Evolutionary conservation across 352 stramenopile genomes (phyloP).

Genomic region (Phytophthora macrochlamydospora): DNA sequence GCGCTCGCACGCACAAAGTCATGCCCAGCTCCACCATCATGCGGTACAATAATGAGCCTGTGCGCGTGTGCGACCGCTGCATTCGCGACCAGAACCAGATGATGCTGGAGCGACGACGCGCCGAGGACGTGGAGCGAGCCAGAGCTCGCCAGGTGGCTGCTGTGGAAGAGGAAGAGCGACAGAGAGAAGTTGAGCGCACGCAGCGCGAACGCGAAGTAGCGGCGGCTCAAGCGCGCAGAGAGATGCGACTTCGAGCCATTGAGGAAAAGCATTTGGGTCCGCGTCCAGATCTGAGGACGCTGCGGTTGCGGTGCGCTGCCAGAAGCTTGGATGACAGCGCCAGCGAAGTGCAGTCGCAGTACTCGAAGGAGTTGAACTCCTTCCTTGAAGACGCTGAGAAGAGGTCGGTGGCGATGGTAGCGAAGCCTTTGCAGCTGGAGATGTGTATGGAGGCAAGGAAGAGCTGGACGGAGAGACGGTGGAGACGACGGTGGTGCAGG

Average conservation of each 20-base stretch:
- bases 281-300: constrained; percentile 46
- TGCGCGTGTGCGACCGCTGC: constrained; percentile 83
- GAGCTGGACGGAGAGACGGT: constrained; percentile 16
- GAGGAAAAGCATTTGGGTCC: constrained; percentile 67
- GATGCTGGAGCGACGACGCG: constrained; percentile 68
- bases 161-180: constrained; percentile 70
- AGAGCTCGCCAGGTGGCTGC: constrained; percentile 72
- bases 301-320: constrained; percentile 36
- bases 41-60: constrained; percentile 79
- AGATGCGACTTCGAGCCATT: constrained; percentile 48
- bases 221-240: constrained; percentile 49
- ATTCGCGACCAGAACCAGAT: constrained; percentile 79
- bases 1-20: constrained; percentile 77
- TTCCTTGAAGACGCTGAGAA: constrained; percentile 71
- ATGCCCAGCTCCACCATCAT: constrained; percentile 67
- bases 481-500: constrained; percentile 55
- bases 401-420: constrained; percentile 50
- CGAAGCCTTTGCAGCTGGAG: constrained; percentile 25
- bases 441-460: constrained; percentile 32
- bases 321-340: constrained; percentile 65
- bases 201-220: constrained; percentile 56
- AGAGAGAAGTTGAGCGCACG: constrained; percentile 54
- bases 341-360: constrained; percentile 30
- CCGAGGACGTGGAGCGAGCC: constrained; percentile 73
- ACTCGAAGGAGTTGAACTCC: constrained; percentile 50